These are phyloP conservation scores for Russula sp. DNA, from an alignment of 768 basidiomycete species.

Conservation along the genomic window DNA sequence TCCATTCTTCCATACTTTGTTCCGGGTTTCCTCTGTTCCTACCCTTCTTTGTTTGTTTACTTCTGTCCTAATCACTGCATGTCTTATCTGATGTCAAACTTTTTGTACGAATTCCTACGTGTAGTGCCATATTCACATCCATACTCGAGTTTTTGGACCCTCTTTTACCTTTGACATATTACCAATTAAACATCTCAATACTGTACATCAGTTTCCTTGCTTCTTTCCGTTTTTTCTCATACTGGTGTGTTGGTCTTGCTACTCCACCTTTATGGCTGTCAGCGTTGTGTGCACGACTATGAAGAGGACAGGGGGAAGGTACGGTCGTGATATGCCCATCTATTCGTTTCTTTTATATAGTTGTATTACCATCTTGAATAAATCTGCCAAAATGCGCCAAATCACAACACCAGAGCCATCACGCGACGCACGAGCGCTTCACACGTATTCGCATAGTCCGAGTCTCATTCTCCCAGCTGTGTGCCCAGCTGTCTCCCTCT, in stretches of 20 bases:
- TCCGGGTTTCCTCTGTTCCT: background rate
- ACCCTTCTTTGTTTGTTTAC: background rate
- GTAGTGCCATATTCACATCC: conserved; percentile 6
- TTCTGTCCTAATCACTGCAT: conserved; percentile 12
- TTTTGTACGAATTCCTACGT: conserved; percentile 7
- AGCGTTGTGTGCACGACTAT: conserved; percentile 1
- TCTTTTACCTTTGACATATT: conserved; percentile 3
- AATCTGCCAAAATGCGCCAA: background rate
- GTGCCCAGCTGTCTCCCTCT: background rate
- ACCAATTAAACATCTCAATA: conserved; percentile 8
- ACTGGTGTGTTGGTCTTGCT: background rate
- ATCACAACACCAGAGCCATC: background rate
- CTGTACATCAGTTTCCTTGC: conserved; percentile 7
- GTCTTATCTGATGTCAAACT: background rate
- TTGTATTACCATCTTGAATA: conserved; percentile 16
- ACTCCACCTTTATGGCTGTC: background rate
- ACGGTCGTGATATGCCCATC: conserved; percentile 2
- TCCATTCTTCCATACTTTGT: background rate
- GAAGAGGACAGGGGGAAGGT: background rate
- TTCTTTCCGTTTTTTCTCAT: background rate
- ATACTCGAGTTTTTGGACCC: conserved; percentile 4
- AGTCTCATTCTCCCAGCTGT: too few species aligned
- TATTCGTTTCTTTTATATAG: background rate
- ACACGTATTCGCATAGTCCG: background rate
- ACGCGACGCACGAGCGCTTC: background rate